phyloP scores from a whole-genome alignment of 108 stramenopile genomes.

The Nitzschia putrida region DNA sequence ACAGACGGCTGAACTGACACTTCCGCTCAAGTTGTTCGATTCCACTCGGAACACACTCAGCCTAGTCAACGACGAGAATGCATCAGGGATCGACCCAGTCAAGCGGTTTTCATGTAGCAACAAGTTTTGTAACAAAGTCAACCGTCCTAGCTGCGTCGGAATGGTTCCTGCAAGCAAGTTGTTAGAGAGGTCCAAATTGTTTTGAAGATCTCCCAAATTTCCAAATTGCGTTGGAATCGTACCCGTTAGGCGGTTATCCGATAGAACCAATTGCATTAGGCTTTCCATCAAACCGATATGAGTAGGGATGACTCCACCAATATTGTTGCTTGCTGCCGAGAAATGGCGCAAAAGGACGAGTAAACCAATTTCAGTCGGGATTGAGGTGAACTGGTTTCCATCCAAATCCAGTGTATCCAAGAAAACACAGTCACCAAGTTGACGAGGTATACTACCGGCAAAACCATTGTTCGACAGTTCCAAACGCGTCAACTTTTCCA shows the following conservation, averaged over 20 bases:
- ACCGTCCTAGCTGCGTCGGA: slow-evolving; percentile 15
- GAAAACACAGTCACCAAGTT: slow-evolving; percentile 35
- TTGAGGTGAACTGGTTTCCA: slow-evolving; percentile 11
- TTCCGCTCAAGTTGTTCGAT: slow-evolving; percentile 24
- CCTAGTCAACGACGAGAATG: slow-evolving; percentile 11
- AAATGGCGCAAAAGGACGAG: slow-evolving; percentile 33
- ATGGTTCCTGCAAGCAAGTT: slow-evolving; percentile 21
- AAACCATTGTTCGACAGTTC: slow-evolving; percentile 46
- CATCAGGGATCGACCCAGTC: slow-evolving; percentile 21
- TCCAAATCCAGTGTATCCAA: slow-evolving; percentile 45
- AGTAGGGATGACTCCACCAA: slow-evolving; percentile 22
- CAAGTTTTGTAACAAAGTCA: slow-evolving; percentile 19
- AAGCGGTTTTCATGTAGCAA: slow-evolving; percentile 16
- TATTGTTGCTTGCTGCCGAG: slow-evolving; percentile 46
- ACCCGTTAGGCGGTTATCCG: slow-evolving; percentile 17
- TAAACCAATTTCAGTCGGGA: slow-evolving; percentile 43
- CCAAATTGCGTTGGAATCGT: slow-evolving; percentile 40
- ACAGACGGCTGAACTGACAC: slow-evolving; percentile 13
- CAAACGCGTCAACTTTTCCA: slow-evolving; percentile 21
- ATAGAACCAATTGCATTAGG: not conserved
- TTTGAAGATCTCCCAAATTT: slow-evolving; percentile 21
- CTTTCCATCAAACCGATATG: slow-evolving; percentile 6
- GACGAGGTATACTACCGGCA: slow-evolving; percentile 43
- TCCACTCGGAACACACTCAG: slow-evolving; percentile 17
- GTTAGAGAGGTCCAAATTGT: slow-evolving; percentile 19